phyloP scores from a whole-genome alignment of 441 rosid species.

The Rhodomyrtus psidioides region DNA sequence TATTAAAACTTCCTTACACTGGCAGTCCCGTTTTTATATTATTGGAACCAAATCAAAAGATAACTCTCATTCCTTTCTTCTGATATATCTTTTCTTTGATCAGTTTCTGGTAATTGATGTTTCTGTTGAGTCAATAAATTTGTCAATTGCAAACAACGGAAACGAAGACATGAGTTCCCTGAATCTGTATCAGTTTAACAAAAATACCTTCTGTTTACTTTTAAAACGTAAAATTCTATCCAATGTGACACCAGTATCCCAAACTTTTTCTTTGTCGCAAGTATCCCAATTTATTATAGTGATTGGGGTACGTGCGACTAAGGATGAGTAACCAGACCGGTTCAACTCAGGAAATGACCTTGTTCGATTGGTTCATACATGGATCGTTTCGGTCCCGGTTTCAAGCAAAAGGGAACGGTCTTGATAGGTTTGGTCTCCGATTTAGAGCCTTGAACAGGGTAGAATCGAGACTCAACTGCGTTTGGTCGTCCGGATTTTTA shows the following conservation, averaged over 20 bases:
- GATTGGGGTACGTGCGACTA: not conserved
- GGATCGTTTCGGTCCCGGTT: not conserved
- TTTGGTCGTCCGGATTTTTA: too few relatives aligned
- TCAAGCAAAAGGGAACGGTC: not conserved
- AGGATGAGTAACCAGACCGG: not conserved
- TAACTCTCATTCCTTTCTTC: not conserved
- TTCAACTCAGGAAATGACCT: not conserved
- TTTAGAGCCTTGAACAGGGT: not conserved
- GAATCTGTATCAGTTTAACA: not conserved
- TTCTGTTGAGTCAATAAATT: not conserved
- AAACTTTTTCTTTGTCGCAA: not conserved
- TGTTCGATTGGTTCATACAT: rapidly evolving
- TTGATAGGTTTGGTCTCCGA: not conserved
- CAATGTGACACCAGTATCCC: not conserved
- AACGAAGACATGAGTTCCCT: not conserved
- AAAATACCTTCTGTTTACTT: not conserved
- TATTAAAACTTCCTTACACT: not conserved
- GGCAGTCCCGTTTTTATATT: not conserved
- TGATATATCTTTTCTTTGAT: not conserved
- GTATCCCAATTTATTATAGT: not conserved
- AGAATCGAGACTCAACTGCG: not conserved
- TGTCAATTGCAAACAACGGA: not conserved
- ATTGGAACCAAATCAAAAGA: not conserved
- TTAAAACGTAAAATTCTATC: not conserved
- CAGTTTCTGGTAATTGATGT: not conserved